These are phyloP conservation scores for Boletus reticuloceps DNA, from an alignment of 768 basidiomycete genomes.

Conservation along the genomic window DNA sequence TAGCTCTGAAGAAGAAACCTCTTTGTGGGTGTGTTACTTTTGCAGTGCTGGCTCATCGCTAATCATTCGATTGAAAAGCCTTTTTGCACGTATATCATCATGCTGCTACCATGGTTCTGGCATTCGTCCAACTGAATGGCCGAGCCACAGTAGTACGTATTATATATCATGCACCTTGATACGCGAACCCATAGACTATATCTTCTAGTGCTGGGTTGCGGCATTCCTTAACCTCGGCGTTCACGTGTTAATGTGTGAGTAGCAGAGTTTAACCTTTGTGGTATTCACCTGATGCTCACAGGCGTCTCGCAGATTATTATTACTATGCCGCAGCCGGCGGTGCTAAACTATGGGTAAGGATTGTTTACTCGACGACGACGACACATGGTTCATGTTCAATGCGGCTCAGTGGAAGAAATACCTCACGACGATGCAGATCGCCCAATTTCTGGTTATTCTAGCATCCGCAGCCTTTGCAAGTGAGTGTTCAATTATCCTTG, in stretches of 20 bases:
- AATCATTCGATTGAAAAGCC: constrained; percentile 41
- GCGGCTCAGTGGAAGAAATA: constrained; percentile 21
- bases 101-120: constrained; percentile 90
- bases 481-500: background rate
- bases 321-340: constrained; percentile 90
- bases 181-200: background rate
- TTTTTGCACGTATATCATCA: constrained; percentile 99
- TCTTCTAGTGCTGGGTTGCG: constrained; percentile 81
- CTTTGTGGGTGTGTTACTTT: constrained; percentile 54
- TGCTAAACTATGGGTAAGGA: constrained; percentile 17
- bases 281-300: background rate
- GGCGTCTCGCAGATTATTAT: constrained; percentile 74
- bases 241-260: constrained; percentile 95
- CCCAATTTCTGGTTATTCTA: constrained; percentile 21
- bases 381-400: background rate
- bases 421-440: constrained; percentile 23
- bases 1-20: constrained; percentile 95
- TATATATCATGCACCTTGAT: background rate
- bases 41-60: background rate
- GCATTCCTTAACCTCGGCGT: constrained; percentile 86
- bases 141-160: constrained; percentile 78
- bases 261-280: background rate
- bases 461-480: constrained; percentile 4
- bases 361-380: too few species aligned
- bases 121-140: constrained; percentile 90